Conservation (phyloP, 2,329 filamentous ascomycete species). For the Verticillium nubilum region DNA sequence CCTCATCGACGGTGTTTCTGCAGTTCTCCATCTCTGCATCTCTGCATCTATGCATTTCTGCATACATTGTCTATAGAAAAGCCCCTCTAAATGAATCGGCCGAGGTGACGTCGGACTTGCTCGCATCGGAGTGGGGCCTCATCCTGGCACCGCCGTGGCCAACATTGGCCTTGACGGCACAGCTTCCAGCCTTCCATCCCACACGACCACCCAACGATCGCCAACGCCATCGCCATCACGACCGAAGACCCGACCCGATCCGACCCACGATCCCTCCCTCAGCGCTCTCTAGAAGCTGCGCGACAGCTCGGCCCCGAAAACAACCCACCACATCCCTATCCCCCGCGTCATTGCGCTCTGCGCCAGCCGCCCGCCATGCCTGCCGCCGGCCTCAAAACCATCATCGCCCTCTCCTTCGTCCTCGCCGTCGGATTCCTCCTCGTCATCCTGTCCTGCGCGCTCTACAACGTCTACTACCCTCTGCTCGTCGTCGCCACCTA, state of each 20-base stretch:
- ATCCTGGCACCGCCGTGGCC: neutral
- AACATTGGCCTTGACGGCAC: no score
- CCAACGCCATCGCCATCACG: neutral
- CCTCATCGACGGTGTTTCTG: no score
- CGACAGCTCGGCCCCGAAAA: neutral
- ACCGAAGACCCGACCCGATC: no score
- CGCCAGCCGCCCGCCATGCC: constrained; percentile 40
- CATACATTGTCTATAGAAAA: no score
- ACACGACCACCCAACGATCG: neutral
- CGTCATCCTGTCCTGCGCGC: constrained; percentile 93
- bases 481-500: constrained; percentile 95
- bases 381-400: constrained; percentile 94
- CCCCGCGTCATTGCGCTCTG: no score
- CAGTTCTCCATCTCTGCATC: no score
- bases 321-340: neutral
- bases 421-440: constrained; percentile 98
- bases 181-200: neutral
- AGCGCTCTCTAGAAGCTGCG: no score
- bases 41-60: no score
- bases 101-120: neutral
- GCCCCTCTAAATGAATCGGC: neutral
- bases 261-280: no score
- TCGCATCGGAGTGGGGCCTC: neutral
- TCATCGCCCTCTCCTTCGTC: constrained; percentile 98
- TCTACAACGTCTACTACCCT: constrained; percentile 92